A percentile compares a stretch with the other conserved stretches of the same genome.
Evolutionary conservation across 306 rosid genomes (phyloP).

Genomic region (Myrica gale): DNA sequence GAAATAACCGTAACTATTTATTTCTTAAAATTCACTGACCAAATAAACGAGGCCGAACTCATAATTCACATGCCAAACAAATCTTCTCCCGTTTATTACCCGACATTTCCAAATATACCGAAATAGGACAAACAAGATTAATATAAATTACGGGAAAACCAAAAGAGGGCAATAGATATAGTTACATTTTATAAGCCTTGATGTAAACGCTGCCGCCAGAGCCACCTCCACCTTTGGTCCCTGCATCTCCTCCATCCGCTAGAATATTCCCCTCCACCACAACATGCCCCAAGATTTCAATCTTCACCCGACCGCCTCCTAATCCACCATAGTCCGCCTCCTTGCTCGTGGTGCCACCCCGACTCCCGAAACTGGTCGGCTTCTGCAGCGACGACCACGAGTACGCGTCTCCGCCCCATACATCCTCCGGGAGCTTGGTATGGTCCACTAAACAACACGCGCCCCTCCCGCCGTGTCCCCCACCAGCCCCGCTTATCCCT

Average conservation of each 20-base stretch:
- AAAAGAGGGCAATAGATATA: conserved; percentile 17
- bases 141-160: not conserved
- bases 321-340: conserved; percentile 83
- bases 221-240: conserved; percentile 90
- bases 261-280: conserved; percentile 71
- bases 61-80: not conserved
- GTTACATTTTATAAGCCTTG: conserved; percentile 83
- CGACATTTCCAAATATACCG: not conserved
- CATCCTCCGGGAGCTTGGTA: conserved; percentile 88
- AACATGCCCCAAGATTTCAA: conserved; percentile 44
- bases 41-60: not conserved
- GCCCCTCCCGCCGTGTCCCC: conserved; percentile 98
- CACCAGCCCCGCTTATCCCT: conserved; percentile 79
- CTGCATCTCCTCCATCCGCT: conserved; percentile 90
- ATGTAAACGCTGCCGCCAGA: conserved; percentile 96
- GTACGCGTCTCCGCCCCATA: conserved; percentile 98
- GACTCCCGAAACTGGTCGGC: conserved; percentile 79
- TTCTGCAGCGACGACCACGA: conserved; percentile 80
- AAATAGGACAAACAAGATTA: not conserved
- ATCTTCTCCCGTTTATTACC: too few species aligned
- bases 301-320: conserved; percentile 79
- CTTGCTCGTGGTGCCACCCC: conserved; percentile 74
- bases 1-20: not conserved
- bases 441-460: conserved; percentile 77
- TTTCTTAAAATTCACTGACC: not conserved